phyloP scores from a whole-genome alignment of 2,329 filamentous ascomycete genomes.

The Beauveria asiatica region DNA sequence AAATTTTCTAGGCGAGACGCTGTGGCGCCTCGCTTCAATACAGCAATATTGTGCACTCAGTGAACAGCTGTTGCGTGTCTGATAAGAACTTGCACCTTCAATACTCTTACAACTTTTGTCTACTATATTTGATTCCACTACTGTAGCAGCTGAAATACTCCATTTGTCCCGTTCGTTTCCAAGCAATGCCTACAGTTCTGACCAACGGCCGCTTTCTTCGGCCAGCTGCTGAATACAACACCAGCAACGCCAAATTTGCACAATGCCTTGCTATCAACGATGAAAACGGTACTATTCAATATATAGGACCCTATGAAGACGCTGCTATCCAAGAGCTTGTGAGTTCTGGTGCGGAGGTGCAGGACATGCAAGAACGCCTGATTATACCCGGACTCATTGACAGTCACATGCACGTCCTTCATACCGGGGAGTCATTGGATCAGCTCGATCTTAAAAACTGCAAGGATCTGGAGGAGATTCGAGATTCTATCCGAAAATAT shows the following conservation, averaged over 20 bases:
- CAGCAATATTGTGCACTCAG: not conserved
- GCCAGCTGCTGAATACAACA: not conserved
- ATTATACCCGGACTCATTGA: slow-evolving; percentile 34
- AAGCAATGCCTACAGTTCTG: not conserved
- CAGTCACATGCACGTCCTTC: slow-evolving; percentile 35
- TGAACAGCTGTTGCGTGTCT: not conserved
- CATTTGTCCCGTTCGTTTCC: not conserved
- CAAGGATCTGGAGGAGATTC: slow-evolving; percentile 28
- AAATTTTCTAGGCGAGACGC: not conserved
- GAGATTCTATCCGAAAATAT: slow-evolving; percentile 24
- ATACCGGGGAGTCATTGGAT: slow-evolving; percentile 31
- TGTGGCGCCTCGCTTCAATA: not conserved
- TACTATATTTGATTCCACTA: not conserved
- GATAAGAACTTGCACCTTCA: not conserved
- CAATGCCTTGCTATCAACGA: not conserved
- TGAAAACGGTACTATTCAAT: not conserved
- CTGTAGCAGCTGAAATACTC: not conserved
- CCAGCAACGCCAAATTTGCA: not conserved
- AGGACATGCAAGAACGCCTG: slow-evolving; percentile 9
- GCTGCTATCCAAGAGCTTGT: not conserved
- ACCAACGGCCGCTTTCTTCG: slow-evolving; percentile 4
- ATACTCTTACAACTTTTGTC: not conserved
- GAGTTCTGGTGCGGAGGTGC: slow-evolving; percentile 1
- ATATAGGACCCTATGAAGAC: not conserved
- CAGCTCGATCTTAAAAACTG: slow-evolving; percentile 30